These are phyloP conservation scores for Karstenula rhodostoma DNA, from an alignment of 2,329 filamentous ascomycete species.

Conservation along the genomic window DNA sequence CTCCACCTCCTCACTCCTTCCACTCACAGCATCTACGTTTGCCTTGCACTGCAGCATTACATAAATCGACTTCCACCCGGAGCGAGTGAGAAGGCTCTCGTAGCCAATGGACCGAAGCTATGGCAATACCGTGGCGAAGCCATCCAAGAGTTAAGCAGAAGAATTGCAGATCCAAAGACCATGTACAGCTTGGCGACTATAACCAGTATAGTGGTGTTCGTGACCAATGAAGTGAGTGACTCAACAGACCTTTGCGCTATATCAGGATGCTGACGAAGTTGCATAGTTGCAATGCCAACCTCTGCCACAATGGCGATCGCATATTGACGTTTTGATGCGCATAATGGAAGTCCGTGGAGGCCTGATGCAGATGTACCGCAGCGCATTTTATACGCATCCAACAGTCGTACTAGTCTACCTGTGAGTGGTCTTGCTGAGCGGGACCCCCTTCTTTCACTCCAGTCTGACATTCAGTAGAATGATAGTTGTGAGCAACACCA, in stretches of 20 bases:
- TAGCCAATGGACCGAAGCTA: conserved; percentile 29
- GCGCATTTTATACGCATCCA: conserved; percentile 28
- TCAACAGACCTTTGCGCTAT: background rate
- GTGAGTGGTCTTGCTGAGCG: conserved; percentile 22
- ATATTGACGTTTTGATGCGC: conserved; percentile 35
- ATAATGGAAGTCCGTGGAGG: conserved; percentile 43
- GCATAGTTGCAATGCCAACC: conserved; percentile 35
- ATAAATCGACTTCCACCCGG: conserved; percentile 27
- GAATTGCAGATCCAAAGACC: conserved; percentile 35
- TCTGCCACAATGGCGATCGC: conserved; percentile 35
- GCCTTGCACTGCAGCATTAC: conserved; percentile 36
- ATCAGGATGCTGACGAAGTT: conserved; percentile 4
- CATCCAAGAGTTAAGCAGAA: conserved; percentile 33
- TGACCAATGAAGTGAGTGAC: conserved; percentile 37
- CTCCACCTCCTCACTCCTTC: conserved; percentile 40
- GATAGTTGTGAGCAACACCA: conserved; percentile 34
- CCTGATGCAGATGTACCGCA: conserved; percentile 25
- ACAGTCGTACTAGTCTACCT: conserved; percentile 35
- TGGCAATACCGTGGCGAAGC: conserved; percentile 41
- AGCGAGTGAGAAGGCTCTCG: conserved; percentile 17
- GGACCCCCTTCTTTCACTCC: too few species aligned
- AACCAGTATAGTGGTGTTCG: conserved; percentile 38
- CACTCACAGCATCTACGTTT: conserved; percentile 39
- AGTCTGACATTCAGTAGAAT: conserved; percentile 26
- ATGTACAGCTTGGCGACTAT: conserved; percentile 36